Conservation (phyloP, 495 filamentous ascomycete genomes). For the Neurospora sp. region DNA sequence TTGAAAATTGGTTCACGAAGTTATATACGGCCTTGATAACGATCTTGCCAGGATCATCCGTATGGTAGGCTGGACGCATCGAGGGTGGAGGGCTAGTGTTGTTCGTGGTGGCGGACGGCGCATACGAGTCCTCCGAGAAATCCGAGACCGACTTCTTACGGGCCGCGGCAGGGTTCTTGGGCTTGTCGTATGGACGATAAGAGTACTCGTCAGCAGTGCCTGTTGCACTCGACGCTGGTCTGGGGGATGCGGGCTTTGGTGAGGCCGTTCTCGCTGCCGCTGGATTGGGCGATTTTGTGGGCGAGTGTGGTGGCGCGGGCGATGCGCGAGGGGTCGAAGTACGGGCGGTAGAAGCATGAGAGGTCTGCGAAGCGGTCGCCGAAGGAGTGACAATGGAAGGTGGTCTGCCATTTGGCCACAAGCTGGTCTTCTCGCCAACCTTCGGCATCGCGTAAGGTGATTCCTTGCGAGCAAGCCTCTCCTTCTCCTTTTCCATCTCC, state of each 20-base stretch:
- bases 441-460: conserved; percentile 41
- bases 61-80: conserved; percentile 61
- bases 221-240: conserved; percentile 34
- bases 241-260: conserved; percentile 9
- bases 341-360: neutral
- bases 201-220: conserved; percentile 62
- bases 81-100: conserved; percentile 77
- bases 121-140: conserved; percentile 74
- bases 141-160: conserved; percentile 51
- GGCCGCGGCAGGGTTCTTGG: conserved; percentile 36
- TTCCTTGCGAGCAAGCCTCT: conserved; percentile 27
- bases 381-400: conserved; percentile 21
- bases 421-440: conserved; percentile 46
- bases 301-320: conserved; percentile 9
- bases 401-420: conserved; percentile 42
- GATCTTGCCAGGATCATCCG: conserved; percentile 88
- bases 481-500: conserved; percentile 17
- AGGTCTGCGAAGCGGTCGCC: conserved; percentile 1
- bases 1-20: conserved; percentile 75
- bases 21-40: conserved; percentile 83
- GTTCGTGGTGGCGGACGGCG: conserved; percentile 70
- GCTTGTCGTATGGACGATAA: conserved; percentile 73
- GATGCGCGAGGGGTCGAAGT: neutral
- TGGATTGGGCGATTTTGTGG: neutral
- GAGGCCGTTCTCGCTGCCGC: neutral